Conservation (phyloP, 768 basidiomycete genomes). For the Leccinum incarnatum region DNA sequence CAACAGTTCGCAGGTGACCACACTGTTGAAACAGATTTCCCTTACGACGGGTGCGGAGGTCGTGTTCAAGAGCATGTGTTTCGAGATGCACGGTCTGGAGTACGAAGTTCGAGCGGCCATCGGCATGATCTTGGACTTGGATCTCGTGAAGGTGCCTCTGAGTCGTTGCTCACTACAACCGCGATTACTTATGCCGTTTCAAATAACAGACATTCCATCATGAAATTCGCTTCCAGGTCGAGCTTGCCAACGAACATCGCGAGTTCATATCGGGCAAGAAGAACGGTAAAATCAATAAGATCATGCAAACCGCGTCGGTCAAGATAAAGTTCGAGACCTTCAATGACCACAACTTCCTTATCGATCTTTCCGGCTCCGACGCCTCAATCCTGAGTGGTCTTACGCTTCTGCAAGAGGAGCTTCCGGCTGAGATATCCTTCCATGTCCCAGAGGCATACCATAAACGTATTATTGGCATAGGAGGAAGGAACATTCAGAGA, state of each 20-base stretch:
- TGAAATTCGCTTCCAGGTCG: conserved; percentile 97
- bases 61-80: conserved; percentile 96
- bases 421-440: conserved; percentile 98
- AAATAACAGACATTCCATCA: conserved; percentile 79
- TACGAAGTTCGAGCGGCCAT: conserved; percentile 87
- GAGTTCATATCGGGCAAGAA: conserved; percentile 99
- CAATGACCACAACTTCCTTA: conserved; percentile 93
- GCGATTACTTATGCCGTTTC: neutral
- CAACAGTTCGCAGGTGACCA: conserved; percentile 78
- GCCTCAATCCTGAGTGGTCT: conserved; percentile 84
- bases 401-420: conserved; percentile 88
- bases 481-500: conserved; percentile 94
- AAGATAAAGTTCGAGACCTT: conserved; percentile 99
- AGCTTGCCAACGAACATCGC: conserved; percentile 94
- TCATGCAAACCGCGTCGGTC: conserved; percentile 95
- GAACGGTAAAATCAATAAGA: conserved; percentile 99
- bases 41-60: conserved; percentile 87
- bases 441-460: conserved; percentile 98
- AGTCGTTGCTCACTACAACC: neutral
- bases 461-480: conserved; percentile 98
- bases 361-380: conserved; percentile 86
- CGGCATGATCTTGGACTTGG: conserved; percentile 82
- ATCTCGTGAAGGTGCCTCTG: conserved; percentile 76
- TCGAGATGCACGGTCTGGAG: conserved; percentile 94
- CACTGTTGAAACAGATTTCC: conserved; percentile 83